Conservation (phyloP, 495 filamentous ascomycete genomes). For the Gamarada debralockiae region DNA sequence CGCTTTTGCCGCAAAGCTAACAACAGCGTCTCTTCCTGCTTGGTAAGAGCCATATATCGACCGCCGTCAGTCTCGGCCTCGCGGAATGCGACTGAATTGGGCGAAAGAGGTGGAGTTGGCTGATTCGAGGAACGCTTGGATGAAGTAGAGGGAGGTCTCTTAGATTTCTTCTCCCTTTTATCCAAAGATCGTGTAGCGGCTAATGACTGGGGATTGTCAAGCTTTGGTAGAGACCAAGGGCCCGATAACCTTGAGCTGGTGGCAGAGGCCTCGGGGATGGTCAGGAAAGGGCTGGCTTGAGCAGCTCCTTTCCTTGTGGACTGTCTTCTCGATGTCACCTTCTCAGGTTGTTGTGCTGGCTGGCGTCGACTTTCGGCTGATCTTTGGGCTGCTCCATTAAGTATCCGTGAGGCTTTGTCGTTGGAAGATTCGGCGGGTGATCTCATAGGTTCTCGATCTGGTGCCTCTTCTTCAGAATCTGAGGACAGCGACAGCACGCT, state of each 20-base stretch:
- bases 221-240: conserved; percentile 3
- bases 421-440: not conserved
- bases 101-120: conserved; percentile 43
- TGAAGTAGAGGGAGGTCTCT: conserved; percentile 3
- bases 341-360: conserved; percentile 1
- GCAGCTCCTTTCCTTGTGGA: not conserved
- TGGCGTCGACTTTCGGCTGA: conserved; percentile 1
- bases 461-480: conserved; percentile 21
- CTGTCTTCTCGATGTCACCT: not conserved
- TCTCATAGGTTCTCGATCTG: conserved; percentile 1
- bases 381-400: not conserved
- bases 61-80: conserved; percentile 33
- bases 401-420: conserved; percentile 2
- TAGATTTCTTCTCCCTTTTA: conserved; percentile 2
- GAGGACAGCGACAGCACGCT: conserved; percentile 27
- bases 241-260: conserved; percentile 2
- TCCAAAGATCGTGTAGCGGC: conserved; percentile 2
- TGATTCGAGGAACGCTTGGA: conserved; percentile 30
- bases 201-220: not conserved
- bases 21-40: conserved; percentile 79
- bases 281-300: conserved; percentile 8
- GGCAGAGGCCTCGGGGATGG: conserved; percentile 12
- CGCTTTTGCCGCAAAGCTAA: conserved; percentile 77
- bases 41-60: conserved; percentile 79
- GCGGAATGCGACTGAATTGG: conserved; percentile 39